Base-by-base conservation (phyloP, 2,329 filamentous ascomycete genomes). In the Colletotrichum sp. region DNA sequence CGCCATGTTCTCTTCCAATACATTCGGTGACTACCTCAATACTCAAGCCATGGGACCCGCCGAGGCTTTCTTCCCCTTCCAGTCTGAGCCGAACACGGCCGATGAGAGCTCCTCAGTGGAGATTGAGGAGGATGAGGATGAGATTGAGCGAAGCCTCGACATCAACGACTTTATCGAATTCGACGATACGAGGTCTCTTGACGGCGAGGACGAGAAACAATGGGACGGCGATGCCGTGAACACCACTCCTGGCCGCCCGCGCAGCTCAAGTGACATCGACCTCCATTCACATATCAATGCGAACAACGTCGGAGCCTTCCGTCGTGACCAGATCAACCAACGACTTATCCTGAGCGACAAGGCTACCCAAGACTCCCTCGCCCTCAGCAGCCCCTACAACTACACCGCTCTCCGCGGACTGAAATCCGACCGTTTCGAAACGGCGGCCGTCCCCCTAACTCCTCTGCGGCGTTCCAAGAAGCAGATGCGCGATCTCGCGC, bases 261-360 rank as follows among this genome's bases (percentile, higher is more conserved):
- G 84, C n/a, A 89, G 89, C 49, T 84, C 85, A 34, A 88, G 87
- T 80, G 88, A 92, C 78, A 83, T 83, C 22, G 85, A 88, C 49
- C 82, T 87, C 11, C 82, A 85, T 13, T 91, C 96, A 52, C 92
- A 94, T 80, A 91, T 92, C 78, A 91, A 91, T 75, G 85, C 89
- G 11, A 91, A 93, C 72, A 91, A 93, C 16, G 94, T 97, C 44
- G 94, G 94, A 49, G 94, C 95, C 2, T 98, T 97, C 88, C 94
- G 94, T 72, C 91, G 88, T 78, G 93, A 91, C 83, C 92, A 91
- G 82, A 92, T 88, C 87, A 91, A 91, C 81, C 89, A 91, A 81
- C 89, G 91, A 79, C 86, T 92, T 76, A 91, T 92, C 75, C 83
- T 90, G 78, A 92, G 90, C 84, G 90, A 89, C 81, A 89, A 91